phyloP scores from a whole-genome alignment of 1,139 yeast species.

The Lodderomyces jiufengensis region DNA sequence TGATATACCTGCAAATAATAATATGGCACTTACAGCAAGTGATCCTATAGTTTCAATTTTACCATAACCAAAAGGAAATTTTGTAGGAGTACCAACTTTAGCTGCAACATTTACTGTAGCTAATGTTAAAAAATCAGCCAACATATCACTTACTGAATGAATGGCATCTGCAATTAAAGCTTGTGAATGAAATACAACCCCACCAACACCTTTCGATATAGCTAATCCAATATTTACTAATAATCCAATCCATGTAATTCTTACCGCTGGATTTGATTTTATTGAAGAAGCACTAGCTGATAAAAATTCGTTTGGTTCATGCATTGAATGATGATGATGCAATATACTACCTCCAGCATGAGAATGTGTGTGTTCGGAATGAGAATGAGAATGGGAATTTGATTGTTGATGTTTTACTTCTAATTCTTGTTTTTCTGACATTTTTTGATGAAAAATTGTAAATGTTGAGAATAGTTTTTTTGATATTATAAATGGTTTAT shows the following conservation, averaged over 20 bases:
- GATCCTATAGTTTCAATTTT: slow-evolving; percentile 92
- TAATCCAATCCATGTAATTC: slow-evolving; percentile 91
- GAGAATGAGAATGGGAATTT: slow-evolving; percentile 19
- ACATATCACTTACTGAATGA: slow-evolving; percentile 84
- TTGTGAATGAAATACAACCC: slow-evolving; percentile 89
- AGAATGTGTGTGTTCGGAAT: slow-evolving; percentile 22
- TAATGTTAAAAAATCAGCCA: slow-evolving; percentile 84
- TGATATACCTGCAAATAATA: slow-evolving; percentile 82
- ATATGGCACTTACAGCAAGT: slow-evolving; percentile 75
- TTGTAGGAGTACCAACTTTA: slow-evolving; percentile 54
- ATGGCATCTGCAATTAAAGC: slow-evolving; percentile 92
- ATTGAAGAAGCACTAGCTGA: slow-evolving; percentile 28
- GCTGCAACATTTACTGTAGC: slow-evolving; percentile 82
- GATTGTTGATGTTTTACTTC: slow-evolving; percentile 1
- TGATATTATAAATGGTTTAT: slow-evolving; percentile 5
- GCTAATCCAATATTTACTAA: slow-evolving; percentile 84
- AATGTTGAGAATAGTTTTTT: slow-evolving; percentile 11
- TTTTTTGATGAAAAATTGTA: slow-evolving; percentile 5
- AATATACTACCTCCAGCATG: slow-evolving; percentile 15
- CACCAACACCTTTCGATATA: slow-evolving; percentile 81
- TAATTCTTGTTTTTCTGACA: slow-evolving; percentile 4
- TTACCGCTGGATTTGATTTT: slow-evolving; percentile 72
- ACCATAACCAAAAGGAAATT: slow-evolving; percentile 87
- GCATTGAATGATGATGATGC: slow-evolving; percentile 32
- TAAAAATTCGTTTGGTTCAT: slow-evolving; percentile 41